Base-by-base conservation (phyloP, 2,329 filamentous ascomycete species). In the Colletotrichum scovillei region DNA sequence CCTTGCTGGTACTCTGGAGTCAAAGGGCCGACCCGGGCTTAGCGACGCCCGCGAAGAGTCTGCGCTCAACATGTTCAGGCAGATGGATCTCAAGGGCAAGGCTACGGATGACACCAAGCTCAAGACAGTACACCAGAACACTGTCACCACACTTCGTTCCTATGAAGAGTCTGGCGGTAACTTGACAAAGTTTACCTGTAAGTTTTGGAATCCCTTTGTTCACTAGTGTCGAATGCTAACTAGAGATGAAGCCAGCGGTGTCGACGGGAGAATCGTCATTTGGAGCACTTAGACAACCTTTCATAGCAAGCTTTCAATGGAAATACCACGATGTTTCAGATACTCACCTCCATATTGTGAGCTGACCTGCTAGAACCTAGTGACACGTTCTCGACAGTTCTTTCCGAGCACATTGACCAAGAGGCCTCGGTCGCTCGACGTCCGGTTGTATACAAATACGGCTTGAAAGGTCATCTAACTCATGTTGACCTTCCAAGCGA, bases 31-130 rank as follows among this genome's bases (percentile, higher is more conserved):
- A 5, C 86, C 88, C 32, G 92, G 90, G 55, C 82, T 87, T 68
- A 91, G 89, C 71, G 89, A 90, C 68, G 86, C 87, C 72, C 89
- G 93, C 38, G 97, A 98, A 84, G 97, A 98, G 82, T 97, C 94
- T 76, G 97, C 97, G 28, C 87, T 98, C 82, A 98, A 98, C 84
- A 98, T 98, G 95, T 99, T 99, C 86, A 91, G 92, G 79, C 95
- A 98, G 86, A 98, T 99, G 97, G 97, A 99, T 84, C 88, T 99
- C 76, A 98, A 97, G 88, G 97, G 97, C 75, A 97, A 97, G 85
- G 87, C 88, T 69, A 94, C 94, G 81, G 95, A 97, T 79, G 95
- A 98, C 82, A 98, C 95, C 4, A 94, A 97, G 86, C 88, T 99
- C 78, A 97, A 95, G 86, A 98, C 97, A 12, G 91, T 97, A 59